These are phyloP conservation scores for Hortaea sp. DNA, from an alignment of 2,329 filamentous ascomycete species.

Conservation along the genomic window DNA sequence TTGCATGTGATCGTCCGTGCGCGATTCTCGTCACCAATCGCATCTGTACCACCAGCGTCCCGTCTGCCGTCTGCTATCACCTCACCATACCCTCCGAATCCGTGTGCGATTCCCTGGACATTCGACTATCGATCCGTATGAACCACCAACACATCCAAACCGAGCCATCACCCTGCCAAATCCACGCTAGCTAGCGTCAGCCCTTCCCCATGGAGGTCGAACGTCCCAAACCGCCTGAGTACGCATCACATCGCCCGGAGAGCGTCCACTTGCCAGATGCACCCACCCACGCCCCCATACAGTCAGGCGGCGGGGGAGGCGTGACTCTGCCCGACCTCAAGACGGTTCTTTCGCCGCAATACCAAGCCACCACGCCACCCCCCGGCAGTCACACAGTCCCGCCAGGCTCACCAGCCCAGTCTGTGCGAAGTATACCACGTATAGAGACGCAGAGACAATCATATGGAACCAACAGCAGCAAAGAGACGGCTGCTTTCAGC, in stretches of 20 bases:
- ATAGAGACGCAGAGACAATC: constrained; percentile 26
- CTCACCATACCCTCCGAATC: no score
- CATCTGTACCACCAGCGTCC: no score
- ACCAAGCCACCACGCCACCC: constrained; percentile 23
- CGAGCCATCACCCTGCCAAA: constrained; percentile 10
- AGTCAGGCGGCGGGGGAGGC: neutral
- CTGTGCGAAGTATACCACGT: constrained; percentile 20
- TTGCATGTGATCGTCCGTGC: no score
- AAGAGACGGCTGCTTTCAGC: constrained; percentile 30
- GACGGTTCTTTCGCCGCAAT: constrained; percentile 32
- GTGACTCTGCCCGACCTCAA: constrained; percentile 31
- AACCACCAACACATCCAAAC: no score
- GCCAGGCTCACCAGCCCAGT: constrained; percentile 14
- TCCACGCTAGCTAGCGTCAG: constrained; percentile 11
- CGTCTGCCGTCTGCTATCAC: no score
- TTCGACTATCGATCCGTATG: no score
- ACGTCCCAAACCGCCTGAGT: constrained; percentile 31
- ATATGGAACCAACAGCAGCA: constrained; percentile 18
- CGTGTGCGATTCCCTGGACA: no score
- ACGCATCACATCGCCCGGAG: constrained; percentile 24
- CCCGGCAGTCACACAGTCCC: constrained; percentile 9
- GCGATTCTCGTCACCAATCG: no score
- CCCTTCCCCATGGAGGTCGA: constrained; percentile 20
- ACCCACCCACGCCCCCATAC: neutral
- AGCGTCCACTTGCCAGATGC: neutral